Percentiles rank a stretch among this genome's conserved stretches.
Conservation (phyloP, 2,329 filamentous ascomycete genomes). For the Claviceps purpurea region DNA sequence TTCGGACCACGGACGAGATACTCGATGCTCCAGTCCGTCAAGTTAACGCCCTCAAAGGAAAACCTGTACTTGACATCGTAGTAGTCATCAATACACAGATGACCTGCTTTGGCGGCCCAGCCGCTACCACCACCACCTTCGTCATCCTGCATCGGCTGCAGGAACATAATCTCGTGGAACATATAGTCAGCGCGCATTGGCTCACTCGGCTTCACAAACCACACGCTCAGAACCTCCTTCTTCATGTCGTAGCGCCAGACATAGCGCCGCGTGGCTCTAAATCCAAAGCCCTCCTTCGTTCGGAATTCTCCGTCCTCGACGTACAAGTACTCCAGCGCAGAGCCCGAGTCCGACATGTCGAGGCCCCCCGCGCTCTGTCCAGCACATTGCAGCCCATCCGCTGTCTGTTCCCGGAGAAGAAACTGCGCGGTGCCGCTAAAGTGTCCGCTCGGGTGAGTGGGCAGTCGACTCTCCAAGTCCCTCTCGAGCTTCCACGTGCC, state of each 20-base stretch:
- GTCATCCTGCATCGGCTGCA: slow-evolving; percentile 20
- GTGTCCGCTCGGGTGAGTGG: slow-evolving; percentile 48
- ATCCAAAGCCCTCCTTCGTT: slow-evolving; percentile 39
- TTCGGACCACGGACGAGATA: slow-evolving; percentile 58
- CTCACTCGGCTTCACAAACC: slow-evolving; percentile 58
- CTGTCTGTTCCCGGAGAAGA: slow-evolving; percentile 45
- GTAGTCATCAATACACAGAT: slow-evolving; percentile 58
- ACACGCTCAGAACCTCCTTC: slow-evolving; percentile 50
- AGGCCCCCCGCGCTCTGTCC: slow-evolving; percentile 2
- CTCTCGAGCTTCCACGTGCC: slow-evolving; percentile 55
- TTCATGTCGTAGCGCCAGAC: slow-evolving; percentile 56
- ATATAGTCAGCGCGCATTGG: slow-evolving; percentile 52
- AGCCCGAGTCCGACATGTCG: slow-evolving; percentile 11
- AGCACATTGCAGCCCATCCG: slow-evolving; percentile 30
- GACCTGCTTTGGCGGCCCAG: slow-evolving; percentile 53
- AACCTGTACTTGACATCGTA: slow-evolving; percentile 62
- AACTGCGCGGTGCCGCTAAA: slow-evolving; percentile 55
- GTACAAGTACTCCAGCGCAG: slow-evolving; percentile 51
- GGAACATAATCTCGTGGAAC: slow-evolving; percentile 61
- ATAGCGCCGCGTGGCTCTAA: slow-evolving; percentile 52
- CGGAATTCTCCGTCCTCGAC: slow-evolving; percentile 53
- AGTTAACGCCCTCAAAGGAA: slow-evolving; percentile 40
- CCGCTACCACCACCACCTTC: slow-evolving; percentile 16
- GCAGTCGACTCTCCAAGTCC: slow-evolving; percentile 37
- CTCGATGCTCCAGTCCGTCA: slow-evolving; percentile 44